Percentiles rank a stretch among this genome's conserved stretches.
Conservation (phyloP, 2,329 filamentous ascomycete species). For the Thielaviopsis euricoi region DNA sequence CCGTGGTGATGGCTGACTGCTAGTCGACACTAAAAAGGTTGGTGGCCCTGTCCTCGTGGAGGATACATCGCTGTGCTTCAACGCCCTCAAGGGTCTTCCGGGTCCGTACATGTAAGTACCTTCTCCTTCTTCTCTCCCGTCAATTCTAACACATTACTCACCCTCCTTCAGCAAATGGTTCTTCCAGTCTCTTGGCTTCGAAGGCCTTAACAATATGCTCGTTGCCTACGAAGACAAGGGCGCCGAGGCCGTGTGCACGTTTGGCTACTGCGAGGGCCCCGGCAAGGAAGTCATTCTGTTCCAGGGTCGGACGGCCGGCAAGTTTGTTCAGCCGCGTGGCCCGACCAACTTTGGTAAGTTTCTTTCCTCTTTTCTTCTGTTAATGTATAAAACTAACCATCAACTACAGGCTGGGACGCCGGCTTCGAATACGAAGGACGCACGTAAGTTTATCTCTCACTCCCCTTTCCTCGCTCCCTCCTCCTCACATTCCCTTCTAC, state of each 20-base stretch:
- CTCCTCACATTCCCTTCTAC: background rate
- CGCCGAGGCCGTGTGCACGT: conserved; percentile 87
- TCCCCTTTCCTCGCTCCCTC: background rate
- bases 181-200: conserved; percentile 62
- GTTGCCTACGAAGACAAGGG: conserved; percentile 80
- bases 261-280: conserved; percentile 77
- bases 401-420: conserved; percentile 74
- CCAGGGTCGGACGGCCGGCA: conserved; percentile 73
- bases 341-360: conserved; percentile 62
- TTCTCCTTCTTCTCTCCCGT: background rate
- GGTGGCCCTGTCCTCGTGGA: conserved; percentile 84
- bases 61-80: conserved; percentile 89
- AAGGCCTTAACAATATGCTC: conserved; percentile 79
- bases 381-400: background rate
- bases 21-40: conserved; percentile 37
- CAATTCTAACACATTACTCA: background rate
- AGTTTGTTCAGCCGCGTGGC: conserved; percentile 72
- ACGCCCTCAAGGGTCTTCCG: conserved; percentile 76
- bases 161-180: conserved; percentile 73
- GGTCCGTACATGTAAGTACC: conserved; percentile 78
- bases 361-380: background rate
- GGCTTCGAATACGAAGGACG: conserved; percentile 87
- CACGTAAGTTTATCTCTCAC: conserved; percentile 39
- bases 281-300: conserved; percentile 74
- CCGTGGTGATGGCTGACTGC: too few relatives aligned